A percentile compares a stretch with the other conserved stretches of the same genome.
Conservation (phyloP, 176 grass and related monocot genomes). For the Thinopyrum elongatum region DNA sequence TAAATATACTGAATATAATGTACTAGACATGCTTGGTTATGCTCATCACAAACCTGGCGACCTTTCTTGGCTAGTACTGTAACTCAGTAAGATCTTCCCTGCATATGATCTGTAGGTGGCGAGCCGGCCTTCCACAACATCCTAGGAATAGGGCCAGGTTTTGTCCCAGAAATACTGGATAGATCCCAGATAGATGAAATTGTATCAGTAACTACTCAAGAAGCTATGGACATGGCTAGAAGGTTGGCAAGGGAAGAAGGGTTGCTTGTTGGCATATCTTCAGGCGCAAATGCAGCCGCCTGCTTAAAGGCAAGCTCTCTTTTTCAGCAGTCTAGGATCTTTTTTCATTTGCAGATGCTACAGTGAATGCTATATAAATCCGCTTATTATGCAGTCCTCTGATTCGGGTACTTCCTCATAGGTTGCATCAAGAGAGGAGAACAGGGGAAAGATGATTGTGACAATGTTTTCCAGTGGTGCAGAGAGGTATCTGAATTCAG, state of each 20-base stretch:
- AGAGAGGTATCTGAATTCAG: conserved; percentile 65
- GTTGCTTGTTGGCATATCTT: conserved; percentile 83
- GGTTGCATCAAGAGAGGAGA: conserved; percentile 71
- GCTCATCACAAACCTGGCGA: neutral
- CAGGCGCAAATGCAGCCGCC: conserved; percentile 69
- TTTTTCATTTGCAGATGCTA: neutral
- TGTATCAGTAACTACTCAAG: conserved; percentile 56
- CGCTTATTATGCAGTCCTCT: neutral
- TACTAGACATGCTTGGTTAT: neutral
- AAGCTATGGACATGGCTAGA: conserved; percentile 71
- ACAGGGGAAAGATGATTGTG: conserved; percentile 74
- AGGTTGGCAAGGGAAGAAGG: conserved; percentile 89
- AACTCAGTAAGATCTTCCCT: neutral
- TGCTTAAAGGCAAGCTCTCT: conserved; percentile 61
- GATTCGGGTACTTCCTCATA: conserved; percentile 22
- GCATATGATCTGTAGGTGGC: conserved; percentile 43
- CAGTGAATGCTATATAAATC: neutral
- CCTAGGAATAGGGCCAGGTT: conserved; percentile 66
- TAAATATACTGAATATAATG: neutral
- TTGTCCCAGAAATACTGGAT: conserved; percentile 65
- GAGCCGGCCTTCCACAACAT: conserved; percentile 65
- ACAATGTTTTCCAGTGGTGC: conserved; percentile 68
- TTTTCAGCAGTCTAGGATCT: neutral
- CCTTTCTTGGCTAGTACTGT: neutral
- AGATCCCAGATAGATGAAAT: conserved; percentile 61